These are phyloP conservation scores for Podospora australis DNA, from an alignment of 495 filamentous ascomycete species.

Conservation along the genomic window DNA sequence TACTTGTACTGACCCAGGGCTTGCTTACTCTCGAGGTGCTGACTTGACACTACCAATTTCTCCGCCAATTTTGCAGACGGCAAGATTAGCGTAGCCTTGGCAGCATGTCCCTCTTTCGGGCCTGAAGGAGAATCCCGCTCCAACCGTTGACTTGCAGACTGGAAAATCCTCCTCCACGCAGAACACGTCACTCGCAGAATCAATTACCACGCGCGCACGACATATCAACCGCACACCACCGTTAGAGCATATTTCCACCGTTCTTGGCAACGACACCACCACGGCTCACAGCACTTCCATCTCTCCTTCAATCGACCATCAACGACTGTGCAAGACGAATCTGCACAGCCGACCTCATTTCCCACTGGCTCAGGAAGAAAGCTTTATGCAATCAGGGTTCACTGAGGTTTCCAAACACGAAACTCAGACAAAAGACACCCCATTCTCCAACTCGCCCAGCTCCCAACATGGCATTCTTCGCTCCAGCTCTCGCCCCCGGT, in stretches of 20 bases:
- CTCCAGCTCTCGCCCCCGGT: conserved; percentile 14
- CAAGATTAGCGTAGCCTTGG: background rate
- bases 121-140: no score
- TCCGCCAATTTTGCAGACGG: no score
- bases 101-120: background rate
- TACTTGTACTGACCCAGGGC: no score
- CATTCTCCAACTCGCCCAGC: conserved; percentile 33
- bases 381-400: conserved; percentile 88
- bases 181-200: conserved; percentile 7
- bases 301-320: background rate
- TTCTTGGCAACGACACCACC: background rate
- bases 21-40: no score
- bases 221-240: background rate
- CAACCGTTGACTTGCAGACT: background rate
- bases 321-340: conserved; percentile 31
- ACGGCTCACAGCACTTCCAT: background rate
- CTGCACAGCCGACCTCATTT: conserved; percentile 59
- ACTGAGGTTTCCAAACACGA: conserved; percentile 54
- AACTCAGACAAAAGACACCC: conserved; percentile 34
- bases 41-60: no score
- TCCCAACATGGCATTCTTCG: conserved; percentile 68
- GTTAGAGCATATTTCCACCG: background rate
- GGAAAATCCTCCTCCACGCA: conserved; percentile 1
- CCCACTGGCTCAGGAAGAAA: conserved; percentile 34
- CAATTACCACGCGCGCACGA: background rate